These are phyloP conservation scores for Globisporangium ultimum DNA, from an alignment of 352 stramenopile genomes.

Conservation along the genomic window DNA sequence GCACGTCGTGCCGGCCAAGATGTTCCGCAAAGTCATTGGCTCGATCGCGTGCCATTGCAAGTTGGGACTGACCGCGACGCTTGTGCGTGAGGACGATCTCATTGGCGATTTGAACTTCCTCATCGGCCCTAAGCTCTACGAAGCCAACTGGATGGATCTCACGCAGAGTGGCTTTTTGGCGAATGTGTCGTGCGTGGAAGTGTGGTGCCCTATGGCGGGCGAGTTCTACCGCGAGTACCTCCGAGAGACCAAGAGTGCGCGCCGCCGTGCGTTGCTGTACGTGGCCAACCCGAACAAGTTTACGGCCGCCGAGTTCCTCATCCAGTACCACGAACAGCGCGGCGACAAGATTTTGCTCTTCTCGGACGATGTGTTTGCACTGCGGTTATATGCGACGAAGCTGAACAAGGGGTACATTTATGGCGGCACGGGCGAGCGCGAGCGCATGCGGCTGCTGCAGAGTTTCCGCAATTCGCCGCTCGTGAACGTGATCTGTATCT, in stretches of 20 bases:
- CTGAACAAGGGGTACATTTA: slow-evolving; percentile 95
- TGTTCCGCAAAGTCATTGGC: slow-evolving; percentile 96
- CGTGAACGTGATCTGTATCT: slow-evolving; percentile 90
- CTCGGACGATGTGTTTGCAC: slow-evolving; percentile 97
- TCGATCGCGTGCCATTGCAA: slow-evolving; percentile 97
- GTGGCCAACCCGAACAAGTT: slow-evolving; percentile 99
- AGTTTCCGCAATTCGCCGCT: slow-evolving; percentile 82
- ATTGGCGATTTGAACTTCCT: slow-evolving; percentile 99
- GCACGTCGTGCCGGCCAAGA: slow-evolving; percentile 98
- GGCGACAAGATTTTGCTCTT: slow-evolving; percentile 99
- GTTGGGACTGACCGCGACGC: slow-evolving; percentile 97
- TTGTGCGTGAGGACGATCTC: slow-evolving; percentile 98
- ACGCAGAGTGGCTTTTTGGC: slow-evolving; percentile 96
- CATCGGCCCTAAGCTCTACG: slow-evolving; percentile 96
- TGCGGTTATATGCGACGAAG: slow-evolving; percentile 93
- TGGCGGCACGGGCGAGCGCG: slow-evolving; percentile 93
- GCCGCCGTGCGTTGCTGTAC: slow-evolving; percentile 95
- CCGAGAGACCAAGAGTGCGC: slow-evolving; percentile 83
- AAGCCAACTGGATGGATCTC: slow-evolving; percentile 99
- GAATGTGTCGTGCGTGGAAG: slow-evolving; percentile 98
- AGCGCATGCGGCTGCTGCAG: slow-evolving; percentile 85
- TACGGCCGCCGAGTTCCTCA: slow-evolving; percentile 93
- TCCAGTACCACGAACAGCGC: slow-evolving; percentile 96
- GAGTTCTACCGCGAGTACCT: slow-evolving; percentile 96
- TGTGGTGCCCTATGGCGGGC: slow-evolving; percentile 98